A percentile compares a stretch with the other conserved stretches of the same genome.
Conservation (phyloP, 306 rosid genomes). For the Fagus crenata region DNA sequence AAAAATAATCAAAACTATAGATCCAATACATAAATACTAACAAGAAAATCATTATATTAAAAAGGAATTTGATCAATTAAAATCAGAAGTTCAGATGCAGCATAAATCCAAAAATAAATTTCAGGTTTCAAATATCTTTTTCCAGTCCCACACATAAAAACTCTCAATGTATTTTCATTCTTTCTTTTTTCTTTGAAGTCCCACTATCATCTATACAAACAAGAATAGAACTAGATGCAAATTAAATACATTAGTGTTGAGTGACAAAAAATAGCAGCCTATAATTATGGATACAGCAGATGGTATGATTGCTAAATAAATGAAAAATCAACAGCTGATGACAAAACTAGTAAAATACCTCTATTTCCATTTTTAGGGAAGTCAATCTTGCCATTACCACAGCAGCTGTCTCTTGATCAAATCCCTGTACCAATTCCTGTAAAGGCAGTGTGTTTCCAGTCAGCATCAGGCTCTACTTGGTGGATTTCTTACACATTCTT, state of each 20-base stretch:
- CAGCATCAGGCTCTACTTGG: conserved; percentile 19
- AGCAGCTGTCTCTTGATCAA: conserved; percentile 98
- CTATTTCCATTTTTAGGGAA: conserved; percentile 91
- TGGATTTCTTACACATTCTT: conserved; percentile 7
- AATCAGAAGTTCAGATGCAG: not conserved
- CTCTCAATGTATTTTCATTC: conserved; percentile 3
- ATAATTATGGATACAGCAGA: conserved; percentile 12
- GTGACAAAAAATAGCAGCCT: too few species aligned
- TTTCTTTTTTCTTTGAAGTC: conserved; percentile 13
- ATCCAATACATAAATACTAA: not conserved
- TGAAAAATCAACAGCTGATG: conserved; percentile 19
- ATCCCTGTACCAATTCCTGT: conserved; percentile 94
- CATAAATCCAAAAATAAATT: not conserved
- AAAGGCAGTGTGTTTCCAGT: conserved; percentile 23
- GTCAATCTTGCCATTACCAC: conserved; percentile 91
- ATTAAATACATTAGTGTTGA: not conserved
- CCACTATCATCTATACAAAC: conserved; percentile 21
- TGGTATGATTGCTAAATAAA: conserved; percentile 18
- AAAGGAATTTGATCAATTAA: not conserved
- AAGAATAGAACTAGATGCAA: conserved; percentile 16
- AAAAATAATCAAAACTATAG: not conserved
- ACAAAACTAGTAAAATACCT: conserved; percentile 49
- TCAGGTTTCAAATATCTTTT: not conserved
- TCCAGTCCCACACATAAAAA: conserved; percentile 3
- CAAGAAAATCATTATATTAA: not conserved